Evolutionary conservation across 768 basidiomycete genomes (phyloP), one percentile per base, ranked within the genome.

Genomic region (Russula ochroleuca): DNA sequence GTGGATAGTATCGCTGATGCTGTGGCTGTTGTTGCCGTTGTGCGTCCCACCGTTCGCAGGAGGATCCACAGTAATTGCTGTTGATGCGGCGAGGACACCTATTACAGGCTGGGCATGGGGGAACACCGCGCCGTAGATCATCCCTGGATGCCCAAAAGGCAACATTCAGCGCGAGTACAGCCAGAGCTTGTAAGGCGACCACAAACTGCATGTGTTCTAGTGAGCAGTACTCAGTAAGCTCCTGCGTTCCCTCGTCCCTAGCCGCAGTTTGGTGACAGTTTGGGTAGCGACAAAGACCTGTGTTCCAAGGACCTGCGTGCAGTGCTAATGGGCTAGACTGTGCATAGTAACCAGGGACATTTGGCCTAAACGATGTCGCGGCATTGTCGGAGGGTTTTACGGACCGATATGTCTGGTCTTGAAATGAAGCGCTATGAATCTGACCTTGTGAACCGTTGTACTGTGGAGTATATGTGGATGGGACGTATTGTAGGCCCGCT

Each of bases 191-290:
- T 28, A 28, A 2, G 28, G 28, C 0, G 21, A 60, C 9, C 14
- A 63, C 64, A 54, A 33, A 65, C 64, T 4, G 11, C 59, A 61
- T 65, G 13, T 65, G 64, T 0, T 15, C 48, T 0, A 6, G n/a
- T 21, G 38, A 33, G 23, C 63, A 64, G n/a, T 64, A 64, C 48
- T 64, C 63, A 11, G 23, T 37, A 5, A 45, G 31, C 21, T 61
- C 59, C 0, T 19, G 7, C 31, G 57, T 50, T 3, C 2, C 5
- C 6, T 13, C 5, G 28, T 60, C 53, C 38, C 2, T 17, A 8
- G 2, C 7, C 59, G 43, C 63, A 25, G 38, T 40, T 2, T 7
- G 2, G 19, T 1, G 15, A 48, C 63, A 64, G 21, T 21, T 9
- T 10, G 48, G 41, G 28, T 15, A 50, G 48, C 38, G 23, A 57